phyloP scores from a whole-genome alignment of 352 stramenopile species.

The Pilasporangium apinafurcum region DNA sequence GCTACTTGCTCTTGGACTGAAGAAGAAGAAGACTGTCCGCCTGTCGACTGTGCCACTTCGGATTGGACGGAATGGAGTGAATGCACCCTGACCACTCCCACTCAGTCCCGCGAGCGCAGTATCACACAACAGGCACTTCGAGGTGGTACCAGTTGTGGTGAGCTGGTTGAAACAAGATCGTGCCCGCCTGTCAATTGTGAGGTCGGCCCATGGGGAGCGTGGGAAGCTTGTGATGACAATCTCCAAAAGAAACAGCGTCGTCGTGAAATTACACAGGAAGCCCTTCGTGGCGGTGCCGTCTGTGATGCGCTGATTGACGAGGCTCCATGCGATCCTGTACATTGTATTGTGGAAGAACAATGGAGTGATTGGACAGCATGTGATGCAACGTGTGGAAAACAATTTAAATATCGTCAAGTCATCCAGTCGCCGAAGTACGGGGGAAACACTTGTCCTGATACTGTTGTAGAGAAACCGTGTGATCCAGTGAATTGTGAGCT shows the following conservation, averaged over 20 bases:
- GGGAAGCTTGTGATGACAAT: constrained; percentile 19
- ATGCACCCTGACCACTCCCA: constrained; percentile 34
- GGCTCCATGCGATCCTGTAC: constrained; percentile 7
- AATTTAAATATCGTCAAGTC: constrained; percentile 26
- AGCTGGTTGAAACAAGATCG: constrained; percentile 13
- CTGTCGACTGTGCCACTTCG: constrained; percentile 30
- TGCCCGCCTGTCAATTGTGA: constrained; percentile 45
- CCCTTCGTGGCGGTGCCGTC: constrained; percentile 18
- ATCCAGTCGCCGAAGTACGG: constrained; percentile 23
- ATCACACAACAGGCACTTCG: constrained; percentile 26
- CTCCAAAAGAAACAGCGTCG: constrained; percentile 16
- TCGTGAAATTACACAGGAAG: constrained; percentile 11
- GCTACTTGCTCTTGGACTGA: constrained; percentile 18
- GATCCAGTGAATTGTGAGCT: constrained; percentile 45
- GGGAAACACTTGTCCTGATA: constrained; percentile 14
- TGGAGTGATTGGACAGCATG: constrained; percentile 42
- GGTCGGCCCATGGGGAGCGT: constrained; percentile 18
- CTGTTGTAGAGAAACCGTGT: constrained; percentile 25
- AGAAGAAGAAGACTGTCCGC: constrained; percentile 28
- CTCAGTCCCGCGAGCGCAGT: constrained; percentile 28
- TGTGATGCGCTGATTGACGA: constrained; percentile 25
- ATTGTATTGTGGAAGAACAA: constrained; percentile 6
- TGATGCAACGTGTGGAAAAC: constrained; percentile 21
- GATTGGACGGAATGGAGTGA: constrained; percentile 36
- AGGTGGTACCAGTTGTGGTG: constrained; percentile 23